A percentile compares a stretch with the other conserved stretches of the same genome.
These are phyloP conservation scores for Saccharomycopsis guyanensis DNA, from an alignment of 805 yeast genomes.

Conservation along the genomic window DNA sequence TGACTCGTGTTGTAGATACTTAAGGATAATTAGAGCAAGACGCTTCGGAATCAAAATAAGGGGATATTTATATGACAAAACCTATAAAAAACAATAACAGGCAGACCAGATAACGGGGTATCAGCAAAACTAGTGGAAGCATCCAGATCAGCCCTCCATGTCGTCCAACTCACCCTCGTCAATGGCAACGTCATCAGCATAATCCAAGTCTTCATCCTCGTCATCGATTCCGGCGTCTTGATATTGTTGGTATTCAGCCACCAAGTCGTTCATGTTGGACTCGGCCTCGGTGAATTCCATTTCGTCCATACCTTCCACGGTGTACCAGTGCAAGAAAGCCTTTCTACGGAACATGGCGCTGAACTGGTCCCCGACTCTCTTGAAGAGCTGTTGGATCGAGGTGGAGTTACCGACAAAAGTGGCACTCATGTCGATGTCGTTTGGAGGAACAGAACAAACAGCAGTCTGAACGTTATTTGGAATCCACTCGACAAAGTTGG, in stretches of 20 bases:
- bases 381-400: constrained; percentile 83
- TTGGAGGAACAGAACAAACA: constrained; percentile 85
- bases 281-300: constrained; percentile 92
- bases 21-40: too few species aligned
- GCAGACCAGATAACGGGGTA: not conserved
- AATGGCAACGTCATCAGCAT: constrained; percentile 56
- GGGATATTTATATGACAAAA: not conserved
- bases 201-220: constrained; percentile 61
- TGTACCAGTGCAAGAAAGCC: constrained; percentile 96
- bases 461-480: constrained; percentile 94
- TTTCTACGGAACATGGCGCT: constrained; percentile 87
- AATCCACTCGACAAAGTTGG: constrained; percentile 91
- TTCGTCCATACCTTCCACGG: constrained; percentile 94
- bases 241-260: constrained; percentile 86
- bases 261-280: constrained; percentile 82
- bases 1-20: too few species aligned
- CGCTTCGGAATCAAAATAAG: not conserved
- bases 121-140: not conserved
- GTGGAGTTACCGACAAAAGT: constrained; percentile 92
- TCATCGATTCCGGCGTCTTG: constrained; percentile 76
- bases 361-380: constrained; percentile 85
- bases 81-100: not conserved
- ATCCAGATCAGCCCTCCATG: not conserved
- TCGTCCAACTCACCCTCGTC: constrained; percentile 36
- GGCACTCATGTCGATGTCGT: constrained; percentile 79